phyloP scores from a whole-genome alignment of 176 grass and related monocot genomes.

The Oryza brachyantha region DNA sequence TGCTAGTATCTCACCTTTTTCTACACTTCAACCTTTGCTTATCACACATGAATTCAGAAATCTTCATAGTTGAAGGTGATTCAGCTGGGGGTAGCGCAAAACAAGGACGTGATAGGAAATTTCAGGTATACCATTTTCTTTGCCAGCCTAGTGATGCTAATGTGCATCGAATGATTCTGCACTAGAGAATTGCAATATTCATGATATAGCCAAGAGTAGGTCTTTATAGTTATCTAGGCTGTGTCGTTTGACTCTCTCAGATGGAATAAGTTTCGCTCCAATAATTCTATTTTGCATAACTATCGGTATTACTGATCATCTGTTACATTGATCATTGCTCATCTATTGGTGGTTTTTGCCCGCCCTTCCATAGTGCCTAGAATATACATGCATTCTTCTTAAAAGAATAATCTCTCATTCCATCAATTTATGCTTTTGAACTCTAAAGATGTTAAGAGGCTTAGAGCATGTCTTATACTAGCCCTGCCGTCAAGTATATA shows the following conservation, averaged over 20 bases:
- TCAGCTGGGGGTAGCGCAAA: constrained; percentile 97
- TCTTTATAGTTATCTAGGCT: constrained; percentile 3
- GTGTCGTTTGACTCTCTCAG: constrained; percentile 11
- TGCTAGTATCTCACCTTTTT: constrained; percentile 11
- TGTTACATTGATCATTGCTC: not conserved
- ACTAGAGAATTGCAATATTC: not conserved
- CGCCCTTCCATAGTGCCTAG: constrained; percentile 5
- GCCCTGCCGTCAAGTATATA: not conserved
- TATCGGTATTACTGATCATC: not conserved
- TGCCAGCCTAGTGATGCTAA: not conserved
- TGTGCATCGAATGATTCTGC: not conserved
- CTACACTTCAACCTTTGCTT: constrained; percentile 24
- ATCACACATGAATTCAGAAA: constrained; percentile 61
- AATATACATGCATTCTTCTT: not conserved
- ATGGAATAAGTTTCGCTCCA: constrained; percentile 5
- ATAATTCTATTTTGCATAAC: constrained; percentile 8
- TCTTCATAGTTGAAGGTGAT: constrained; percentile 99
- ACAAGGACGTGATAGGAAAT: constrained; percentile 93
- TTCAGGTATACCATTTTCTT: constrained; percentile 63
- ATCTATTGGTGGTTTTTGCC: not conserved
- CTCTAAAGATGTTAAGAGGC: not conserved
- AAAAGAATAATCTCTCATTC: not conserved
- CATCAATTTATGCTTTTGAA: not conserved
- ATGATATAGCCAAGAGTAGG: not conserved
- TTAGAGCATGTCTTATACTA: not conserved